phyloP scores from a whole-genome alignment of 2,329 filamentous ascomycete species.

The Aspergillus tubingensis region DNA sequence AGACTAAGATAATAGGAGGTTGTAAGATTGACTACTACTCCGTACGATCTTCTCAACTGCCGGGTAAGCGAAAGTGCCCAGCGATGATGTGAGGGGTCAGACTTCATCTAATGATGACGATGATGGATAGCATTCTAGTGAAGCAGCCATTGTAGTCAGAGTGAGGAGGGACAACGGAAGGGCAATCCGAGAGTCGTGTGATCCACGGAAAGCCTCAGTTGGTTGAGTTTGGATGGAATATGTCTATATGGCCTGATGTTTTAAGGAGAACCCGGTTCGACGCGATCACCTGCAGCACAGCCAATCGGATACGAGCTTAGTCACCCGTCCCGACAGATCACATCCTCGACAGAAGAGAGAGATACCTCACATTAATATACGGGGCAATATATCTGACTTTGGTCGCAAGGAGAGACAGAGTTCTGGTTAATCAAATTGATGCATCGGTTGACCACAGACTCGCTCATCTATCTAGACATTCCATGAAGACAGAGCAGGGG shows the following conservation, averaged over 20 bases:
- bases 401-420: neutral
- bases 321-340: neutral
- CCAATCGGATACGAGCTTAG: neutral
- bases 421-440: neutral
- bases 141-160: neutral
- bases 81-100: neutral
- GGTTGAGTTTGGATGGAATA: neutral
- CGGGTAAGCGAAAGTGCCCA: neutral
- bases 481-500: neutral
- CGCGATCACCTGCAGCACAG: neutral
- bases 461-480: neutral
- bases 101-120: no score
- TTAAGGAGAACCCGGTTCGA: slow-evolving; percentile 1
- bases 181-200: neutral
- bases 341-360: neutral
- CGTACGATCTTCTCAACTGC: neutral
- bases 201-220: neutral
- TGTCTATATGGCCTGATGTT: slow-evolving; percentile 1
- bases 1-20: neutral
- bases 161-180: neutral
- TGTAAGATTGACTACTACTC: neutral
- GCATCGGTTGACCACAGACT: neutral
- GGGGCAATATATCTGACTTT: neutral
- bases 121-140: neutral
- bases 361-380: neutral